Base-by-base conservation (phyloP, 495 filamentous ascomycete species). In the Xylaria scruposa region DNA sequence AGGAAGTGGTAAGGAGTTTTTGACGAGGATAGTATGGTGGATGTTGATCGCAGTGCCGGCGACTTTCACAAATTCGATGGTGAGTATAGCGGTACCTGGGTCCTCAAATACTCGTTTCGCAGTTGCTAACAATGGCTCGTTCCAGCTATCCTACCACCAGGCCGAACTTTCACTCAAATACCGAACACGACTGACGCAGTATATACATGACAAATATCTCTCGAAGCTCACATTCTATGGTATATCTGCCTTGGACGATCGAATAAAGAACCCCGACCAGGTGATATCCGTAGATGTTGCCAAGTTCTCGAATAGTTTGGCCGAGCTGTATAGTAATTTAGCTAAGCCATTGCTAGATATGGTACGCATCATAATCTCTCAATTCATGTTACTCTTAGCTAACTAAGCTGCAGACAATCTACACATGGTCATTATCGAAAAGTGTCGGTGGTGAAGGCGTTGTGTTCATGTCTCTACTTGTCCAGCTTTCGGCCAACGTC, bases 51-150 rank as follows among this genome's bases (percentile, higher is more conserved):
- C 96, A 54, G 86, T 99, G n/a, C 96, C 96, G 5, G 97, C 96
- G 21, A 98, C 97, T 0, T 99, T 98, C 75, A 99, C 96, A 31
- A 99, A 99, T 81, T 98, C 96, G 2, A 98, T 98, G 97, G 93
- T 97, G 79, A 79, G 91, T 83, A 44, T 80, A 79, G 91, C 81
- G 19, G 1, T 46, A 21, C 36, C 26, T 56, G 10, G 15, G 9
- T 3, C 10, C 42, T 56, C 21, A 15, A 9, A 49, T 26, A 9
- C 44, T 15, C 4, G n/a, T 70, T 2, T n/a, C 36, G 36, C 19
- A 13, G 13, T 56, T 64, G 21, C 47, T 70, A n/a, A 70, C 2
- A 15, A 21, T 49, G 46, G 3, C 13, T 63, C 51, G 24, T 44
- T 51, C 71, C 81, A 95, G 93, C 86, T 99, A n/a, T 94, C 94